A percentile compares a stretch with the other conserved stretches of the same genome.
These are phyloP conservation scores for Styphnolobium japonicum DNA, from an alignment of 306 rosid genomes.

Conservation along the genomic window DNA sequence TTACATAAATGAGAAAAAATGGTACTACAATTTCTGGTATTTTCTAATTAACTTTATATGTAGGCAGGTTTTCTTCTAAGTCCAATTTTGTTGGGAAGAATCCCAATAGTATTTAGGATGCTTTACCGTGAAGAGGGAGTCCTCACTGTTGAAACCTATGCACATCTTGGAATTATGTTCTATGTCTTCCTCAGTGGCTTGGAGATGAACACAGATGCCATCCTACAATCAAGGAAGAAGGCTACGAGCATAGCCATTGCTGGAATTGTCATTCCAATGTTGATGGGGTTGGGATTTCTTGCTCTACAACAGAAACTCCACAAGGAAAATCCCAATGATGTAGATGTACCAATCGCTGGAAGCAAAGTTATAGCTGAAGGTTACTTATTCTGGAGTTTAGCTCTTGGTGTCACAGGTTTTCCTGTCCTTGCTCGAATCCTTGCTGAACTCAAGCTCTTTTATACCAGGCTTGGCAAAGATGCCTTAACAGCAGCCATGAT, in stretches of 20 bases:
- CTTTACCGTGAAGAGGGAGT: neutral
- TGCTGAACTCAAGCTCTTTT: conserved; percentile 34
- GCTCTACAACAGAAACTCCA: neutral
- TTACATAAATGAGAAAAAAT: neutral
- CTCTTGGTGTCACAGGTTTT: conserved; percentile 27
- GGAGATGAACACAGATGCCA: conserved; percentile 30
- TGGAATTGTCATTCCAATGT: conserved; percentile 23
- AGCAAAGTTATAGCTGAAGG: neutral
- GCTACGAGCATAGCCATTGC: conserved; percentile 13
- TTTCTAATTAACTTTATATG: neutral
- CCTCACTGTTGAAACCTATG: conserved; percentile 7
- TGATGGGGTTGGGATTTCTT: conserved; percentile 16
- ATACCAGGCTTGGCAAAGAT: conserved; percentile 34
- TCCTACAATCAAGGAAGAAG: conserved; percentile 14
- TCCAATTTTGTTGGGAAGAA: neutral
- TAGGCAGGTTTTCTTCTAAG: conserved; percentile 23
- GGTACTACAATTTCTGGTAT: neutral
- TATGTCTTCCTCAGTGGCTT: conserved; percentile 36
- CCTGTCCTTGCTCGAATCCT: conserved; percentile 38
- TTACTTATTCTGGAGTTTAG: conserved; percentile 19
- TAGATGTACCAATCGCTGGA: no score
- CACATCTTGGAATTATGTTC: conserved; percentile 18
- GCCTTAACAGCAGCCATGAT: conserved; percentile 33
- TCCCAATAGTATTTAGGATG: neutral
- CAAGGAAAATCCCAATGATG: no score